phyloP scores from a whole-genome alignment of 768 basidiomycete genomes.

The Mycena chlorophos region DNA sequence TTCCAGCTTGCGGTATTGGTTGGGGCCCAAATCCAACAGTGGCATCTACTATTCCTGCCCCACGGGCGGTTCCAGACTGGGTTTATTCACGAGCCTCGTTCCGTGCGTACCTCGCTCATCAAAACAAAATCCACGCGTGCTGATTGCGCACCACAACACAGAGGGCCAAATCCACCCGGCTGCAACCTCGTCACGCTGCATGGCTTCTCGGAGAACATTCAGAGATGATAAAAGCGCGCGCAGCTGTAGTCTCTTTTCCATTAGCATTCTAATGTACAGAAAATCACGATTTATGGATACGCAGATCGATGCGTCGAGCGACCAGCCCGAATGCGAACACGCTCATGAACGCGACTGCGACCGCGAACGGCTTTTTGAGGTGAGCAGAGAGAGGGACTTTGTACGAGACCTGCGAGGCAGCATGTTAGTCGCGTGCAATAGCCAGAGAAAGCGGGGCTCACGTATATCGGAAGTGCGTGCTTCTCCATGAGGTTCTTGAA shows the following conservation, averaged over 20 bases:
- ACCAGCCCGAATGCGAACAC: conserved; percentile 57
- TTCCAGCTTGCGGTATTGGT: conserved; percentile 54
- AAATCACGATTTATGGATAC: conserved; percentile 47
- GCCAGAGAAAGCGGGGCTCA: conserved; percentile 43
- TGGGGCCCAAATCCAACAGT: conserved; percentile 40
- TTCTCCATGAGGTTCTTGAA: conserved; percentile 77
- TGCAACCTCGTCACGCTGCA: conserved; percentile 47
- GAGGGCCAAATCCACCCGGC: conserved; percentile 37
- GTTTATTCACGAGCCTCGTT: conserved; percentile 50
- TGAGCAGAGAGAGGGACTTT: conserved; percentile 78
- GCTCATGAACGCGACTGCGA: conserved; percentile 66
- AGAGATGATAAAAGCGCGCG: conserved; percentile 22
- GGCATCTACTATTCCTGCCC: conserved; percentile 48
- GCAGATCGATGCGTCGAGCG: conserved; percentile 47
- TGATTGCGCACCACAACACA: conserved; percentile 19
- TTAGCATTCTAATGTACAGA: conserved; percentile 25
- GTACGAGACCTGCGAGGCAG: conserved; percentile 72
- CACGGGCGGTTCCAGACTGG: conserved; percentile 35
- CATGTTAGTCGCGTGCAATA: not conserved
- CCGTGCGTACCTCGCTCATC: no score
- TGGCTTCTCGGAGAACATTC: conserved; percentile 37
- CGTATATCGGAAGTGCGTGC: conserved; percentile 80
- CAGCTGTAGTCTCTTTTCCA: no score
- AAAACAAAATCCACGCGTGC: no score
- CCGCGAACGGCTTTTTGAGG: conserved; percentile 82